phyloP scores from a whole-genome alignment of 2,329 filamentous ascomycete genomes.

The Cercospora sp. region DNA sequence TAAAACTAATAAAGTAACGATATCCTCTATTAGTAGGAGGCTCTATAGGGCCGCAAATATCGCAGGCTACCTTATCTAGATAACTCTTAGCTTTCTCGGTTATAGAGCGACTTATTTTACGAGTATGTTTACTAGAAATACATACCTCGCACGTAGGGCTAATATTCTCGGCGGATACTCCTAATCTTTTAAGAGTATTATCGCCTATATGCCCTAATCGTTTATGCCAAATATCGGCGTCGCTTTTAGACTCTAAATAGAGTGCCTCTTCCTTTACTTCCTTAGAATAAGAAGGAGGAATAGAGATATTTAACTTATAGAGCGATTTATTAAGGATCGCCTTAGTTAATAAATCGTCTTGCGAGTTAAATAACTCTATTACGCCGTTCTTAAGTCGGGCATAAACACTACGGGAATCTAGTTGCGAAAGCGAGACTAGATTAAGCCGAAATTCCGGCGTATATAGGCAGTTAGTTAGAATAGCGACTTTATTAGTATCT shows the following conservation, averaged over 20 bases:
- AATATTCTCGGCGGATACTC: too few species aligned
- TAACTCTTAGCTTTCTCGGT: too few species aligned
- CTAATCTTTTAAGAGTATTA: too few species aligned
- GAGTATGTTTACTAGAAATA: too few species aligned
- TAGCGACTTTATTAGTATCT: constrained; percentile 7
- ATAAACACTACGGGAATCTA: constrained; percentile 1
- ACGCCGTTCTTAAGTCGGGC: neutral
- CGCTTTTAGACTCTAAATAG: constrained; percentile 3
- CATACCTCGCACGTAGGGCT: too few species aligned
- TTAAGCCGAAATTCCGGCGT: neutral
- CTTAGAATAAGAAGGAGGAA: neutral
- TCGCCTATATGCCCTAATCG: constrained; percentile 14
- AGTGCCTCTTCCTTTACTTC: constrained; percentile 4
- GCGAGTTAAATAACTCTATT: constrained; percentile 7
- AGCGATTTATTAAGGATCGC: neutral
- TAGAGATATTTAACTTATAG: constrained; percentile 13
- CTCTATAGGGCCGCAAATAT: constrained; percentile 14
- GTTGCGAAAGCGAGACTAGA: constrained; percentile 6
- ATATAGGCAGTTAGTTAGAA: constrained; percentile 13
- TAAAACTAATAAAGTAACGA: constrained; percentile 18
- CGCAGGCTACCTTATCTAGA: too few species aligned
- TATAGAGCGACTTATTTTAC: too few species aligned
- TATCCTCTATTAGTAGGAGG: constrained; percentile 6
- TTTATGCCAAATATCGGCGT: constrained; percentile 10
- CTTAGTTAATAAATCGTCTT: constrained; percentile 3